Percentiles rank a stretch among this genome's conserved stretches.
These are phyloP conservation scores for Trichosanthes cucumerina DNA, from an alignment of 306 rosid species.

Conservation along the genomic window DNA sequence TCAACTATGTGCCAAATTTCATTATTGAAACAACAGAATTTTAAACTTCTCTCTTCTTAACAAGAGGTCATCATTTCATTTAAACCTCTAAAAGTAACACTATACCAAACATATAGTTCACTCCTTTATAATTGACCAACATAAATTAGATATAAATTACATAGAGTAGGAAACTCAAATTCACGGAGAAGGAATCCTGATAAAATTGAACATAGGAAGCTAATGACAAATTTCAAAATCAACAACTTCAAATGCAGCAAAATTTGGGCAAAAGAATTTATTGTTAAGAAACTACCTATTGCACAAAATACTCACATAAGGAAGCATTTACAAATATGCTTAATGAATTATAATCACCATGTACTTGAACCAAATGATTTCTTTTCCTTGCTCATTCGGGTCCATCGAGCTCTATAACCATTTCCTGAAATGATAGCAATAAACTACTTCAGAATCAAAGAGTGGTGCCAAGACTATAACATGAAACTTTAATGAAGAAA, in stretches of 20 bases:
- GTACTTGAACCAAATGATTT: too few relatives aligned
- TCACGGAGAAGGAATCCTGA: not conserved
- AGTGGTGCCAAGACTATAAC: too few relatives aligned
- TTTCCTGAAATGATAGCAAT: too few relatives aligned
- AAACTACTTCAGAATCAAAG: too few relatives aligned
- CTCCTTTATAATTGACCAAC: not conserved
- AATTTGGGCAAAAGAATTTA: not conserved
- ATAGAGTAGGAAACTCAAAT: slow-evolving; percentile 1
- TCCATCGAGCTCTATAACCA: too few relatives aligned
- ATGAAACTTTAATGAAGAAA: too few relatives aligned
- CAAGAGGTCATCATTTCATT: not conserved
- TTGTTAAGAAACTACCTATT: slow-evolving; percentile 6
- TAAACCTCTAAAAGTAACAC: not conserved
- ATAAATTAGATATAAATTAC: not conserved
- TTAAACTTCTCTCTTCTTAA: not conserved
- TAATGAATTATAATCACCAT: too few relatives aligned
- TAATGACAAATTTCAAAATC: not conserved
- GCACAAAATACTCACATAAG: slow-evolving; percentile 69
- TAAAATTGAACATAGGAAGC: not conserved
- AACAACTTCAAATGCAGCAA: not conserved
- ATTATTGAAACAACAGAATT: not conserved
- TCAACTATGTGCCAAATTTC: not conserved
- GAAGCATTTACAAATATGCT: slow-evolving; percentile 84
- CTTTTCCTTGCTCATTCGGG: too few relatives aligned
- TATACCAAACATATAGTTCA: not conserved